Conservation (phyloP, 2,329 filamentous ascomycete species). For the Verticillium isaacii region DNA sequence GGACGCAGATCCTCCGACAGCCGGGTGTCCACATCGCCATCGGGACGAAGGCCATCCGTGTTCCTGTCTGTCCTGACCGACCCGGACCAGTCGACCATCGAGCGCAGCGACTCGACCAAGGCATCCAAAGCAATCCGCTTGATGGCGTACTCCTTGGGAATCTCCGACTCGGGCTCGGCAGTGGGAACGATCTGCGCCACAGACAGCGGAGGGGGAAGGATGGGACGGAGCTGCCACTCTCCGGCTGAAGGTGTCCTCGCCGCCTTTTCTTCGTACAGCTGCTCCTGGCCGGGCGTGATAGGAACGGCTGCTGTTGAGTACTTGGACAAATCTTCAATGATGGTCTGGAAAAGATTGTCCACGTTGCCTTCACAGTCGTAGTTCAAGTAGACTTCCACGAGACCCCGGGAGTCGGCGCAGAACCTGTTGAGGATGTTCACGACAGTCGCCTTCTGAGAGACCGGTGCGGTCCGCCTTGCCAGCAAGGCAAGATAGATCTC, state of each 20-base stretch:
- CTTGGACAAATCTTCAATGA: constrained; percentile 89
- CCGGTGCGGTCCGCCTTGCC: constrained; percentile 78
- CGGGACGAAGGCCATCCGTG: constrained; percentile 10
- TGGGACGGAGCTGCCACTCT: constrained; percentile 86
- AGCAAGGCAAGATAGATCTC: constrained; percentile 93
- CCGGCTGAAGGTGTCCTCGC: constrained; percentile 53
- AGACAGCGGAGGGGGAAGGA: constrained; percentile 80
- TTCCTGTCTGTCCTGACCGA: constrained; percentile 59
- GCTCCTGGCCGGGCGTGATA: constrained; percentile 73
- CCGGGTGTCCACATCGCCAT: constrained; percentile 28
- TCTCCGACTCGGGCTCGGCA: constrained; percentile 59
- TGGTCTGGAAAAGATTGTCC: constrained; percentile 93
- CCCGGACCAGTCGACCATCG: constrained; percentile 86
- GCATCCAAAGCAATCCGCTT: constrained; percentile 88
- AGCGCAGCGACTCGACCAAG: constrained; percentile 81
- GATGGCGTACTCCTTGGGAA: constrained; percentile 84
- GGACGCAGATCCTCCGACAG: constrained; percentile 38
- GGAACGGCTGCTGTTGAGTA: constrained; percentile 76
- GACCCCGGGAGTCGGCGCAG: constrained; percentile 76
- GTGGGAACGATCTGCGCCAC: constrained; percentile 66
- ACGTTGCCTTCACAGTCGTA: constrained; percentile 95
- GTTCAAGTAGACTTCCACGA: constrained; percentile 96
- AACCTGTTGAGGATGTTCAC: constrained; percentile 80
- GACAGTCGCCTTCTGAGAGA: constrained; percentile 90
- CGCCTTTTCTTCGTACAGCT: constrained; percentile 78